phyloP scores from a whole-genome alignment of 2,329 filamentous ascomycete species.

The Curvularia sp. region DNA sequence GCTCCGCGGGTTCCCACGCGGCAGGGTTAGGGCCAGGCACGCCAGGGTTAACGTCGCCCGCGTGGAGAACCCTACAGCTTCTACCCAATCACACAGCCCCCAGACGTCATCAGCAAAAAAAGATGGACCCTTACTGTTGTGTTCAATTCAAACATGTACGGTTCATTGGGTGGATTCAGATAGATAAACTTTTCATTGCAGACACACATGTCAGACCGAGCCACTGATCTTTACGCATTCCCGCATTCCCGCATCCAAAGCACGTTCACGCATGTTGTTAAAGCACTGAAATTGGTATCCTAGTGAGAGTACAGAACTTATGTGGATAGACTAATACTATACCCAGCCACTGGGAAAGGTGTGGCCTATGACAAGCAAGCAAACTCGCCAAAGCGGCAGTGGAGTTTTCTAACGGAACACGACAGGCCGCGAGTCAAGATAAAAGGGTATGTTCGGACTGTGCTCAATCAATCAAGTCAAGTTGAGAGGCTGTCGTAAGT shows the following conservation, averaged over 20 bases:
- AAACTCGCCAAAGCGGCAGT: conserved; percentile 13
- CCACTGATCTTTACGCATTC: no score
- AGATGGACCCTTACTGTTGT: neutral
- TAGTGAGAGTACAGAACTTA: conserved; percentile 13
- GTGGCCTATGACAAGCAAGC: conserved; percentile 1
- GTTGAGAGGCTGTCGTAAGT: conserved; percentile 23
- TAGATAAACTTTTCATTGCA: neutral
- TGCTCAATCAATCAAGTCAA: conserved; percentile 20
- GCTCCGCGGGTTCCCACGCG: conserved; percentile 20
- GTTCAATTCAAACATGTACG: neutral
- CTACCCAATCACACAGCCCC: conserved; percentile 33
- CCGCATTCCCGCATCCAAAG: neutral
- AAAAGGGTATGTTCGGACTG: conserved; percentile 10
- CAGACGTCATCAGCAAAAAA: conserved; percentile 12
- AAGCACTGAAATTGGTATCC: conserved; percentile 19
- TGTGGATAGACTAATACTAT: conserved; percentile 5
- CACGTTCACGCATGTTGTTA: neutral
- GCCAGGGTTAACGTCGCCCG: conserved; percentile 6
- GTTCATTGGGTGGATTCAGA: neutral
- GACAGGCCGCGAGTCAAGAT: conserved; percentile 9
- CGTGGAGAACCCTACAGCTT: conserved; percentile 25
- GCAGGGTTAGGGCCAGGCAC: conserved; percentile 16
- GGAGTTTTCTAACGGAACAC: conserved; percentile 5
- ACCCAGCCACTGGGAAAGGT: neutral
- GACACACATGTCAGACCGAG: neutral